Evolutionary conservation across 2,329 filamentous ascomycete genomes (phyloP).

Genomic region (Arthrinium phaeospermum): DNA sequence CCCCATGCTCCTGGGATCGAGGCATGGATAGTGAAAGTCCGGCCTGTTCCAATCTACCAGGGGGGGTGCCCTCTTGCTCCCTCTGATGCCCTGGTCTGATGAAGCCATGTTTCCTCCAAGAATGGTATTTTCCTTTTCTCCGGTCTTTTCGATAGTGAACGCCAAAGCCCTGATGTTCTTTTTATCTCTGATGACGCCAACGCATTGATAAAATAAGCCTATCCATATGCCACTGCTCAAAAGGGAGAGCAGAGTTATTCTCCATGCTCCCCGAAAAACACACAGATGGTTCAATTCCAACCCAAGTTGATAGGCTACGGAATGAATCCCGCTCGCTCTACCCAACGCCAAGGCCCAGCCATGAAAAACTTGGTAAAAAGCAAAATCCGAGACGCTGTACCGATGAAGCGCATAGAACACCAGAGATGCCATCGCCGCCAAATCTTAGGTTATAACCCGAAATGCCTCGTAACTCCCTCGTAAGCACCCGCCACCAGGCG

Average conservation of each 20-base stretch:
- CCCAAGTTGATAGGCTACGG: constrained; percentile 4
- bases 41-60: background rate
- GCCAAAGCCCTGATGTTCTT: constrained; percentile 20
- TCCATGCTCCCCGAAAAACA: constrained; percentile 1
- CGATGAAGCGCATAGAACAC: constrained; percentile 33
- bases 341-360: constrained; percentile 19
- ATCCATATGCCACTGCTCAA: constrained; percentile 12
- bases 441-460: constrained; percentile 35
- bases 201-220: constrained; percentile 18
- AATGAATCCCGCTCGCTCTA: constrained; percentile 11
- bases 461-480: constrained; percentile 37
- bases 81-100: background rate
- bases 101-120: background rate
- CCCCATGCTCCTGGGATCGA: background rate
- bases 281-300: constrained; percentile 10
- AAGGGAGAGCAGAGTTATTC: background rate
- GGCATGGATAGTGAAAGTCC: background rate
- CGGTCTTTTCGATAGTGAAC: constrained; percentile 17
- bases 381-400: constrained; percentile 30
- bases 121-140: constrained; percentile 18
- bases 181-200: constrained; percentile 18
- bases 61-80: background rate
- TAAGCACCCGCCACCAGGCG: constrained; percentile 33
- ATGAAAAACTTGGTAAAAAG: constrained; percentile 16
- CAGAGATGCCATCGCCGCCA: constrained; percentile 37